Evolutionary conservation across 441 rosid genomes (phyloP), one percentile per base, ranked within the genome.

Genomic region (Gossypium schwendimanii): DNA sequence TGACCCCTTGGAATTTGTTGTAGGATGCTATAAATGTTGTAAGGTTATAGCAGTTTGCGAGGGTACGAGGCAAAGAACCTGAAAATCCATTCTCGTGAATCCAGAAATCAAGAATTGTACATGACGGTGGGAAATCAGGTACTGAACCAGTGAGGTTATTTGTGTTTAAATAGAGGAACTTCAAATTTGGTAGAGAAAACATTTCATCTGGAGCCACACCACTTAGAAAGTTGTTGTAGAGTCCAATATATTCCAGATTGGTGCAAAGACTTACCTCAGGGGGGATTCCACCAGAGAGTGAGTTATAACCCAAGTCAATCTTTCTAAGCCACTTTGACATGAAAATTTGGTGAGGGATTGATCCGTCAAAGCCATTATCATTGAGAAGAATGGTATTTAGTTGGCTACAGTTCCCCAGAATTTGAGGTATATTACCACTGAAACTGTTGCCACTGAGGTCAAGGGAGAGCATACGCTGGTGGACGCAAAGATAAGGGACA

Each of bases 381-480:
- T 77, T 75, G 68, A 83, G 83, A 70, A 66, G 72, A 71, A 83
- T 47, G 41, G 76, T 67, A 24, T 36, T 57, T 45, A 81, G 77
- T 15, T 76, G 75, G 26, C 79, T 54, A 50, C 83, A 84, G 63
- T 58, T 67, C 8, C 73, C 83, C 53, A 84, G 84, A 67, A 61
- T 47, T 18, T 12, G 62, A 15, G 87, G 87, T 49, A 81, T 41
- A 36, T 21, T 44, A 4, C 83, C 87, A 15, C 79, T 77, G 75
- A 84, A 81, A 45, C 70, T 64, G 77, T 84, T 84, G 73, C 75
- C 81, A 52, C 84, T 79, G 59, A 81, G 84, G 58, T 84, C 84
- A 69, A 81, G 80, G 26, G 78, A 79, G 17, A 45, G 24, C 73
- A 84, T 44, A 15, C 17, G 17, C 8, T 61, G 23, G 60, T 79